Percentiles rank a stretch among this genome's conserved stretches.
phyloP scores from a whole-genome alignment of 164 flowering plant species.

The Dillenia suffruticosa region DNA sequence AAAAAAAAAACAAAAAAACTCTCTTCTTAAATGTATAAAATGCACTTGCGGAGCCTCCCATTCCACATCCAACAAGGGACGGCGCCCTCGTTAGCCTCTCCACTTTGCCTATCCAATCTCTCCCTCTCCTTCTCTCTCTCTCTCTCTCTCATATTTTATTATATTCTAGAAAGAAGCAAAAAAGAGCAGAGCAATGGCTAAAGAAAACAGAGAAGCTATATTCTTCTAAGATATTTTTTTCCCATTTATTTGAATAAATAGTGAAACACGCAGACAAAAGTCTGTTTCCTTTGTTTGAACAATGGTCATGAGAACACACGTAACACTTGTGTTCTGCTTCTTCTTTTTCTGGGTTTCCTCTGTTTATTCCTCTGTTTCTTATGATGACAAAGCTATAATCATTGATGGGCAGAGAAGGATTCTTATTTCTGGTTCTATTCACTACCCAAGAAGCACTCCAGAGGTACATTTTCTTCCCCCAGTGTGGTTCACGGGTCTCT shows the following conservation, averaged over 20 bases:
- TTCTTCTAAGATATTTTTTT: neutral
- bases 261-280: too few relatives aligned
- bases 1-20: too few relatives aligned
- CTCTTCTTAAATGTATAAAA: constrained; percentile 2
- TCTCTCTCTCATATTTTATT: neutral
- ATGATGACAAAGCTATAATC: constrained; percentile 61
- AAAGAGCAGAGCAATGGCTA: neutral
- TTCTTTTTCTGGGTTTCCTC: constrained; percentile 22
- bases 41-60: constrained; percentile 6
- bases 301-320: too few relatives aligned
- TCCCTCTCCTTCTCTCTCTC: neutral
- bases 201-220: neutral
- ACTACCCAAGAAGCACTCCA: constrained; percentile 92
- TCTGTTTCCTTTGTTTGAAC: too few relatives aligned
- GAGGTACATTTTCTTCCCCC: constrained; percentile 43
- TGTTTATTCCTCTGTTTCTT: constrained; percentile 55
- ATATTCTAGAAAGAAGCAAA: neutral
- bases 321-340: constrained; percentile 13
- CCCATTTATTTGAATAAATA: too few relatives aligned
- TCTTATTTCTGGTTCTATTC: constrained; percentile 87
- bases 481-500: constrained; percentile 3
- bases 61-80: neutral
- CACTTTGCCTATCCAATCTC: neutral
- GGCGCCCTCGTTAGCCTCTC: too few relatives aligned
- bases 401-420: constrained; percentile 70